Evolutionary conservation across 768 basidiomycete genomes (phyloP).

Genomic region (Mycena indigotica): DNA sequence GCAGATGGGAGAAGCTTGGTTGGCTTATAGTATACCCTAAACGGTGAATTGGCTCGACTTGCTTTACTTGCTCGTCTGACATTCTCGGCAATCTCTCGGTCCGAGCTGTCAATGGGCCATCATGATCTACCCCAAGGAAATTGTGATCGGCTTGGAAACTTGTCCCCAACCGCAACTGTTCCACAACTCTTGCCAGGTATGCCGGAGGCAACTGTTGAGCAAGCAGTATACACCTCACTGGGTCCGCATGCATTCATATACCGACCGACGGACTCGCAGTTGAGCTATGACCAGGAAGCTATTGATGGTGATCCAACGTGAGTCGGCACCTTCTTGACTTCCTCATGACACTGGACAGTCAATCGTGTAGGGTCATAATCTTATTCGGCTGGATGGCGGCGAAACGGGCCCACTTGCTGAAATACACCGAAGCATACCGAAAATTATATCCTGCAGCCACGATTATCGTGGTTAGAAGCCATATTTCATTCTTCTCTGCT

Average conservation of each 20-base stretch:
- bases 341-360: not conserved
- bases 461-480: constrained; percentile 42
- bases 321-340: not conserved
- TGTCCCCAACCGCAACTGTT: no score
- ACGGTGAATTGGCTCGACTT: no score
- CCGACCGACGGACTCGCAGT: not conserved
- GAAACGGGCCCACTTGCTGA: constrained; percentile 44
- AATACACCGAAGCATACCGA: constrained; percentile 45
- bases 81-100: not conserved
- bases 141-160: no score
- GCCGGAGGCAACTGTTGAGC: no score
- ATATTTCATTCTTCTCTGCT: constrained; percentile 39
- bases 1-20: constrained; percentile 66
- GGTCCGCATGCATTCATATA: constrained; percentile 14
- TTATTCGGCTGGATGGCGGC: constrained; percentile 45
- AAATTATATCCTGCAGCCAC: constrained; percentile 46
- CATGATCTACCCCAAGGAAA: no score
- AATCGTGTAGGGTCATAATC: constrained; percentile 12
- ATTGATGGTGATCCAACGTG: not conserved
- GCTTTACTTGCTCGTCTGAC: no score
- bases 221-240: not conserved
- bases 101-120: not conserved
- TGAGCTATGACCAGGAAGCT: no score
- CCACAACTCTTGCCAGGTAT: no score
- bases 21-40: constrained; percentile 81